Percentiles rank a stretch among this genome's conserved stretches.
phyloP scores from a whole-genome alignment of 2,329 filamentous ascomycete genomes.

The Colletotrichum brevisporum region DNA sequence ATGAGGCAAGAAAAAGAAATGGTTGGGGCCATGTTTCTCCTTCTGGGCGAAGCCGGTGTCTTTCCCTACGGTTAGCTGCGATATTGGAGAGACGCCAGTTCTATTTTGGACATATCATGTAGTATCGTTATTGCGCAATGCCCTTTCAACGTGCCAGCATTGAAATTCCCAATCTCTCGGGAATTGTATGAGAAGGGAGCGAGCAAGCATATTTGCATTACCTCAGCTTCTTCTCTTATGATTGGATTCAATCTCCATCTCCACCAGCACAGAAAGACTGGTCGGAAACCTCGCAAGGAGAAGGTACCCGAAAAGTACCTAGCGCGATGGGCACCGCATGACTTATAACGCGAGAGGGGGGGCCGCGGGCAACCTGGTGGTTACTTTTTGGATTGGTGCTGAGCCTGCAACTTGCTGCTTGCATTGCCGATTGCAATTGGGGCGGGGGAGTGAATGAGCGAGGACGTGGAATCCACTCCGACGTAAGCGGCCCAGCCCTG shows the following conservation, averaged over 20 bases:
- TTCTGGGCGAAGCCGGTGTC: neutral
- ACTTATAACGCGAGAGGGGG: conserved; percentile 1
- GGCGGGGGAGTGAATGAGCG: too few species aligned
- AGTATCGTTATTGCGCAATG: neutral
- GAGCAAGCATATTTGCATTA: conserved; percentile 1
- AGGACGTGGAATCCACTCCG: conserved; percentile 20
- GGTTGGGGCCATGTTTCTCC: neutral
- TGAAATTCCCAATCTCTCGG: neutral
- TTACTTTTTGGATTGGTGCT: neutral
- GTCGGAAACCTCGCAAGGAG: neutral
- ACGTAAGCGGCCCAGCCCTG: conserved; percentile 18
- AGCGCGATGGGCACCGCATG: conserved; percentile 15
- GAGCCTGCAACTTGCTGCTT: neutral
- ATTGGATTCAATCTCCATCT: too few species aligned
- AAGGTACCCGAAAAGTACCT: conserved; percentile 23
- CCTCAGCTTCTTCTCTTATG: neutral
- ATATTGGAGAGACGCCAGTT: neutral
- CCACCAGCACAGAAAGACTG: too few species aligned
- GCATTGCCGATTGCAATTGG: conserved; percentile 18
- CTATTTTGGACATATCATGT: neutral
- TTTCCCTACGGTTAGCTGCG: neutral
- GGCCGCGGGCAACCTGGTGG: neutral
- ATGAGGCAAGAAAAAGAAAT: neutral
- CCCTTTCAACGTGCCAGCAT: neutral
- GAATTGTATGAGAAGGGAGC: too few species aligned